Conservation (phyloP, 257 asterid species). For the Fraxinus americana region DNA sequence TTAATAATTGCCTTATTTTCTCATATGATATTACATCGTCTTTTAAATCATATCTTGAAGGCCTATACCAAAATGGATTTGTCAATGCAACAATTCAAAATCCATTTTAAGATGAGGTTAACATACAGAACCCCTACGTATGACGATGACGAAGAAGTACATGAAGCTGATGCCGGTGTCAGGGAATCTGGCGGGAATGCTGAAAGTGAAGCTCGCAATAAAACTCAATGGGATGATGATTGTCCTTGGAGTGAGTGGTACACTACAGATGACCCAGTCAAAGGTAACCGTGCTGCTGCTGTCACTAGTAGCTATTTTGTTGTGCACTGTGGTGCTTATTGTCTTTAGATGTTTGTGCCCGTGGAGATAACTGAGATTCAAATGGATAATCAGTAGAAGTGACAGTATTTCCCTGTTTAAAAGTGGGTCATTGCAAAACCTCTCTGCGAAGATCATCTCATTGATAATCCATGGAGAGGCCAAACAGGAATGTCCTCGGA, state of each 20-base stretch:
- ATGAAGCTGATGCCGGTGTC: slow-evolving; percentile 46
- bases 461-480: background rate
- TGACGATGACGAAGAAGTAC: slow-evolving; percentile 64
- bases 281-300: slow-evolving; percentile 51
- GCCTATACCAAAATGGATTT: slow-evolving; percentile 79
- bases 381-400: background rate
- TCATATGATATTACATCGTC: slow-evolving; percentile 29
- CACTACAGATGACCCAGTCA: slow-evolving; percentile 86
- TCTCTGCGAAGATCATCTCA: background rate
- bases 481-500: slow-evolving; percentile 2
- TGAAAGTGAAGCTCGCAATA: slow-evolving; percentile 47
- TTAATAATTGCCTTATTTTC: slow-evolving; percentile 13
- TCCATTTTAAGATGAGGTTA: slow-evolving; percentile 81
- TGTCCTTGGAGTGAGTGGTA: slow-evolving; percentile 99
- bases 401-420: slow-evolving; percentile 8
- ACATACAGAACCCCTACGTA: slow-evolving; percentile 73
- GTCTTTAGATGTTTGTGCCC: background rate
- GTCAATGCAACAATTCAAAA: slow-evolving; percentile 75
- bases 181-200: slow-evolving; percentile 49
- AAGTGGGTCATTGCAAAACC: background rate
- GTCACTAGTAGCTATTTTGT: background rate
- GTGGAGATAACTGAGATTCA: slow-evolving; percentile 11
- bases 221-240: slow-evolving; percentile 81
- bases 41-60: slow-evolving; percentile 45
- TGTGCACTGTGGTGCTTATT: background rate